These are phyloP conservation scores for Arabidopsis arenosa DNA, from an alignment of 345 rosid species.

Conservation along the genomic window DNA sequence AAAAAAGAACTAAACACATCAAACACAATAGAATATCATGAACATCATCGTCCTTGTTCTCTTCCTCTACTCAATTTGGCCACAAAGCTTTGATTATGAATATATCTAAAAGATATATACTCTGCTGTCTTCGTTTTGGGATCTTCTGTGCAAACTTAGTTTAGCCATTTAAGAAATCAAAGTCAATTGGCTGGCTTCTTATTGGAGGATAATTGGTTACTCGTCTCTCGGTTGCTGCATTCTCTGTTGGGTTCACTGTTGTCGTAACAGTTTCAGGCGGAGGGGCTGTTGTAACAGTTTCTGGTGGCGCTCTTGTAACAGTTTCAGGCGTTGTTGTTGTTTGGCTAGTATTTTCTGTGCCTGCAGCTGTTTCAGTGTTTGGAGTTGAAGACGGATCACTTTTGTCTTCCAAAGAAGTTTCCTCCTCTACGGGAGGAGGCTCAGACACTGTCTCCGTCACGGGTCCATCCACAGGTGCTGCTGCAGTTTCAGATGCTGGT, in stretches of 20 bases:
- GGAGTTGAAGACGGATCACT: conserved; percentile 43
- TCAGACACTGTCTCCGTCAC: conserved; percentile 43
- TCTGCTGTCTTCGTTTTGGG: conserved; percentile 16
- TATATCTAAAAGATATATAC: conserved; percentile 14
- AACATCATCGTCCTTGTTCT: background rate
- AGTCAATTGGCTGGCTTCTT: conserved; percentile 40
- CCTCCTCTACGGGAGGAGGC: conserved; percentile 46
- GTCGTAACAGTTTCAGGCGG: conserved; percentile 32
- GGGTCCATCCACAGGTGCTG: conserved; percentile 38
- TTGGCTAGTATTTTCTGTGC: conserved; percentile 27
- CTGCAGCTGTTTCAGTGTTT: conserved; percentile 38
- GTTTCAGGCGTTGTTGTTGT: conserved; percentile 27
- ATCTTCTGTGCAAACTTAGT: conserved; percentile 32
- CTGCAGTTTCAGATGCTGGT: conserved; percentile 35
- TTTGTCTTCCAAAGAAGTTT: conserved; percentile 51
- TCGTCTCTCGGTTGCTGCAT: conserved; percentile 33
- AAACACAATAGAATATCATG: background rate
- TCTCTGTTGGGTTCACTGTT: conserved; percentile 38
- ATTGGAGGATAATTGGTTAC: conserved; percentile 35
- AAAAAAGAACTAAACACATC: conserved; percentile 13
- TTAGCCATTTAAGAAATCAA: conserved; percentile 45
- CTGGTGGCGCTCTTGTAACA: background rate
- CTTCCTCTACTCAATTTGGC: conserved; percentile 29
- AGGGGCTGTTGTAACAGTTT: conserved; percentile 10
- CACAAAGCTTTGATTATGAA: conserved; percentile 18